Evolutionary conservation across 192 early-diverging fungal genomes (phyloP).

Genomic region (Thamnidium elegans): DNA sequence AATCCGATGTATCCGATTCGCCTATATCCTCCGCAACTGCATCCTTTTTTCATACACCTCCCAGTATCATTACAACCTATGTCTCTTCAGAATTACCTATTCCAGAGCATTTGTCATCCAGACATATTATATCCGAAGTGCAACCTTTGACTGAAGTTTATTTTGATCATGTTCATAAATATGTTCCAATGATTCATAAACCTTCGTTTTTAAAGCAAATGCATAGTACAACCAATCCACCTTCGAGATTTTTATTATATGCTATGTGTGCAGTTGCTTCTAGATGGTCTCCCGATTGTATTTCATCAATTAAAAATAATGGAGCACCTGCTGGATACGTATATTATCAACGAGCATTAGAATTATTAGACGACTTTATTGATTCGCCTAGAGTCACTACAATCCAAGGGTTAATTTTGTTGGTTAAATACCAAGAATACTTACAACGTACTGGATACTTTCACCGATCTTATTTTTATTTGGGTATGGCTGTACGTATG

Average conservation of each 20-base stretch:
- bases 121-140: constrained; percentile 1
- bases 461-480: constrained; percentile 47
- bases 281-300: constrained; percentile 33
- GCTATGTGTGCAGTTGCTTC: constrained; percentile 53
- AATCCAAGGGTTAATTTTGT: constrained; percentile 48
- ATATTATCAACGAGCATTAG: constrained; percentile 31
- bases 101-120: constrained; percentile 8
- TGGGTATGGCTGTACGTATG: constrained; percentile 34
- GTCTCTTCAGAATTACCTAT: neutral
- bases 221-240: constrained; percentile 43
- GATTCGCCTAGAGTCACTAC: constrained; percentile 51
- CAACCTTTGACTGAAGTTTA: constrained; percentile 39
- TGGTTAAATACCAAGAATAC: constrained; percentile 54
- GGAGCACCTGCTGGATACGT: constrained; percentile 10
- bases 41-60: constrained; percentile 5
- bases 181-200: constrained; percentile 56
- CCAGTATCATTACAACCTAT: neutral
- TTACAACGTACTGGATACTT: constrained; percentile 45
- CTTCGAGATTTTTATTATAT: constrained; percentile 51
- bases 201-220: constrained; percentile 47
- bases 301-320: neutral
- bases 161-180: constrained; percentile 50
- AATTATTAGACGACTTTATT: constrained; percentile 44
- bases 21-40: constrained; percentile 9
- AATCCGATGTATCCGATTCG: constrained; percentile 17